Evolutionary conservation across 495 filamentous ascomycete genomes (phyloP), one percentile per base, ranked within the genome.

Genomic region (Tetracladium setigerum): DNA sequence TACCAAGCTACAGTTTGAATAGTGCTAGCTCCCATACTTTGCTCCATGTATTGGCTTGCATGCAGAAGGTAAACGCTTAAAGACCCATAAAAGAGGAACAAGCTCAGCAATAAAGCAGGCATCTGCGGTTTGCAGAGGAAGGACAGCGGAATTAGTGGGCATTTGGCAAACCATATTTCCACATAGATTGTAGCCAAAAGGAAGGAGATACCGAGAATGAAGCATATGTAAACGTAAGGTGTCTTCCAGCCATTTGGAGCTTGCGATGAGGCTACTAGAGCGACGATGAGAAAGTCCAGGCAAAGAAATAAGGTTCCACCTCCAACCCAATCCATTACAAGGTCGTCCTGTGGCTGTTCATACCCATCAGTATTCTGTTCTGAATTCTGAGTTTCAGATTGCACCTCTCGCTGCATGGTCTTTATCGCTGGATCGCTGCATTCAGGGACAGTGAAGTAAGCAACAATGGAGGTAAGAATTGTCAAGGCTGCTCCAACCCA

Each of bases 21-120:
- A 0, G 87, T 78, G 3, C 66, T 65, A 3, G 69, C 76, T 15
- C 71, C 63, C 68, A 91, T 81, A 16, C 82, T 73, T 19, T 66
- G 69, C 51, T 78, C 56, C 62, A 87, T 84, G 59, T 92, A 89
- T 34, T 86, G 69, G 19, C 79, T 84, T 0, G 78, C 72, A 53
- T 89, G 90, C 22, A 90, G 78, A 11, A 90, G 61, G 40, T 78
- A 89, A 22, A 89, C 73, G 1, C 83, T 83, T 44, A 89, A 71
- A 13, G 74, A 71, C 0, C 87, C 87, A 50, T 89, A 90, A 1
- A 78, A 65, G 58, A 83, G 81, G 51, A 91, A 80, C 41, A 91
- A 65, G 4, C 77, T 75, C 9, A 82, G 49, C 0, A 75, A 67
- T 19, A 94, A 55, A 0, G 86, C 70, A 13, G 68, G 78, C 73